These are phyloP conservation scores for Cubamyces lactineus DNA, from an alignment of 768 basidiomycete species.

Conservation along the genomic window DNA sequence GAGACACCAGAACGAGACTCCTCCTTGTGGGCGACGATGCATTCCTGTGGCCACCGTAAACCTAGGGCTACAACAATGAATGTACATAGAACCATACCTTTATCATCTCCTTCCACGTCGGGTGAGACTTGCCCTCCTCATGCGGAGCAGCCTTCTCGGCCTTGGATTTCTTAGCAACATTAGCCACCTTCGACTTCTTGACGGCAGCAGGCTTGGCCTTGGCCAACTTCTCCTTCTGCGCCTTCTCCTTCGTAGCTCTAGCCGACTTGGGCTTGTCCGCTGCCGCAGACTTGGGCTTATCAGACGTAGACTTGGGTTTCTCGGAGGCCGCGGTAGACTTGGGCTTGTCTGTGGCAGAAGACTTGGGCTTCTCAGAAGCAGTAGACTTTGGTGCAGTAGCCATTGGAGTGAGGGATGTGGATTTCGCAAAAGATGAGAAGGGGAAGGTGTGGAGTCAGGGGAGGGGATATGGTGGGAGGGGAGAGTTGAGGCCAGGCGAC, in stretches of 20 bases:
- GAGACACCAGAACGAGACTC: constrained; percentile 76
- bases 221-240: constrained; percentile 4
- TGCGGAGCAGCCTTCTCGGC: constrained; percentile 15
- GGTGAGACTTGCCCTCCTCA: constrained; percentile 32
- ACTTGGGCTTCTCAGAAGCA: constrained; percentile 28
- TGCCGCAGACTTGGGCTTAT: constrained; percentile 4
- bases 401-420: constrained; percentile 6
- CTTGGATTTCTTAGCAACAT: constrained; percentile 5
- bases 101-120: constrained; percentile 45
- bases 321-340: constrained; percentile 13
- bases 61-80: background rate
- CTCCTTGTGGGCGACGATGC: constrained; percentile 65
- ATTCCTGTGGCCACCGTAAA: constrained; percentile 53
- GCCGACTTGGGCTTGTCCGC: constrained; percentile 11
- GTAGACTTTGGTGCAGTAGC: constrained; percentile 24
- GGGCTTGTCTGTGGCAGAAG: constrained; percentile 20
- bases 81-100: constrained; percentile 29
- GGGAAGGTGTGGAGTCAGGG: constrained; percentile 1
- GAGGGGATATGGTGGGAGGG: constrained; percentile 13
- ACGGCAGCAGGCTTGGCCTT: constrained; percentile 17
- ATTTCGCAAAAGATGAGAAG: background rate
- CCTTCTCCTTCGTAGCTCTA: background rate
- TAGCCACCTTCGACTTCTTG: constrained; percentile 26
- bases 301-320: constrained; percentile 21
- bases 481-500: constrained; percentile 7